Conservation (phyloP, 2,329 filamentous ascomycete species). For the Zalaria obscura region DNA sequence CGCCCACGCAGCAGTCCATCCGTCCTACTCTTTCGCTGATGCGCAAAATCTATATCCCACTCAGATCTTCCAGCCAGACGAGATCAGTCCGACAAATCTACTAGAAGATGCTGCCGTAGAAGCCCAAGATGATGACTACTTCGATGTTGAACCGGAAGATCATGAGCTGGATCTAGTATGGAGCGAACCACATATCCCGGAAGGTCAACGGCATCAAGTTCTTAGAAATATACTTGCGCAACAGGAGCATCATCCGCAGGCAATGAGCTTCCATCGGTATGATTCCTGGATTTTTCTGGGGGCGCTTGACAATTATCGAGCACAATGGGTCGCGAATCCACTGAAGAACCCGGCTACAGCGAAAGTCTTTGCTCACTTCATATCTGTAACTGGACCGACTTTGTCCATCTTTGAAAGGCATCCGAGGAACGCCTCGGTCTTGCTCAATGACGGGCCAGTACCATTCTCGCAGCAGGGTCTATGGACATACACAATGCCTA, state of each 20-base stretch:
- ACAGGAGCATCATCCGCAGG: conserved; percentile 4
- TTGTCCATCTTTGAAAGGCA: conserved; percentile 81
- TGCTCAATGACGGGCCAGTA: conserved; percentile 47
- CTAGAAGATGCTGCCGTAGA: conserved; percentile 27
- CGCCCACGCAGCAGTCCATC: too few relatives aligned
- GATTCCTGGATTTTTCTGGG: conserved; percentile 33
- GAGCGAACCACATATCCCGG: not conserved
- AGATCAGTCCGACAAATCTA: conserved; percentile 13
- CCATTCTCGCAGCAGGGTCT: conserved; percentile 45
- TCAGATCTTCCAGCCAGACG: not conserved
- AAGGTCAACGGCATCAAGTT: not conserved
- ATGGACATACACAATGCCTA: conserved; percentile 66
- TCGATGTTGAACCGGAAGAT: conserved; percentile 33
- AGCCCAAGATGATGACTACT: conserved; percentile 34
- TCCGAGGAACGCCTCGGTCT: conserved; percentile 54
- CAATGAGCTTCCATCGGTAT: conserved; percentile 22
- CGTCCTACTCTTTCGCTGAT: not conserved
- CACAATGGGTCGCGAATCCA: conserved; percentile 41
- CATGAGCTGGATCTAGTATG: conserved; percentile 18
- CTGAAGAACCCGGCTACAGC: conserved; percentile 69
- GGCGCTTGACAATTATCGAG: conserved; percentile 29
- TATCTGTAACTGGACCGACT: conserved; percentile 73
- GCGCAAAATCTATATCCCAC: not conserved
- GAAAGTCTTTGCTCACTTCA: conserved; percentile 79
- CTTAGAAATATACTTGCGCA: not conserved